Evolutionary conservation across 495 filamentous ascomycete species (phyloP).

Genomic region (Glonium stellatum): DNA sequence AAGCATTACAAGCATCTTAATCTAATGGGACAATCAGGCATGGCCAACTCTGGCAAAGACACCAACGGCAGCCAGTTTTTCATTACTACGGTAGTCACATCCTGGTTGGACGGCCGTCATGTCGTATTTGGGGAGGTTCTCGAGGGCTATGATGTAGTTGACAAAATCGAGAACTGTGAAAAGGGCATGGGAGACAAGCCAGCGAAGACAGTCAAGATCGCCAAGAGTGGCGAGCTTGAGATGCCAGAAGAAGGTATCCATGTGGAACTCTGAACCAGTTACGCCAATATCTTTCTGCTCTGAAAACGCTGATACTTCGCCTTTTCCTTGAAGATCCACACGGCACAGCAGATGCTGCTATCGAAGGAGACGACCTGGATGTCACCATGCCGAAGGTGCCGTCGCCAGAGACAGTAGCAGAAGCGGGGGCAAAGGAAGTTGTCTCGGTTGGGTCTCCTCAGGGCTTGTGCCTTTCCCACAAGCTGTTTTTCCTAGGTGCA

Average conservation of each 20-base stretch:
- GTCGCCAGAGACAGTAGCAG: conserved; percentile 16
- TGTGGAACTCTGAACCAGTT: conserved; percentile 69
- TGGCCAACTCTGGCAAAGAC: conserved; percentile 96
- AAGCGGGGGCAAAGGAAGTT: conserved; percentile 22
- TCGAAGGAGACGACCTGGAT: conserved; percentile 36
- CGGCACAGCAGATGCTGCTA: conserved; percentile 32
- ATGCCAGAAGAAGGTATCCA: conserved; percentile 96
- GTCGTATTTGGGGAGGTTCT: conserved; percentile 74
- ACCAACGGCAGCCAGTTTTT: conserved; percentile 99
- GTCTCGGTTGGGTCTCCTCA: conserved; percentile 3
- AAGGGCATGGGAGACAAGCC: conserved; percentile 73
- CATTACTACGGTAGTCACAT: conserved; percentile 64
- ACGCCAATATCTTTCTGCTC: conserved; percentile 12
- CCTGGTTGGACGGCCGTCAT: conserved; percentile 72
- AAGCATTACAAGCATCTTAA: neutral
- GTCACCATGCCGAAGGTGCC: conserved; percentile 27
- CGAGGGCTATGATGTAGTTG: conserved; percentile 67
- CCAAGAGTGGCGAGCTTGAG: conserved; percentile 86
- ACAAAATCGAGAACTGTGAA: conserved; percentile 73
- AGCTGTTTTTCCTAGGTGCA: conserved; percentile 40
- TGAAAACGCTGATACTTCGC: conserved; percentile 30
- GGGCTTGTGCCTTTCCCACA: conserved; percentile 34
- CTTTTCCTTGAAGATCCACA: conserved; percentile 30
- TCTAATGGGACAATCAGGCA: conserved; percentile 45
- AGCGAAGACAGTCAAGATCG: conserved; percentile 69